Conservation (phyloP, 2,329 filamentous ascomycete genomes). For the Gaeumannomyces sp. region DNA sequence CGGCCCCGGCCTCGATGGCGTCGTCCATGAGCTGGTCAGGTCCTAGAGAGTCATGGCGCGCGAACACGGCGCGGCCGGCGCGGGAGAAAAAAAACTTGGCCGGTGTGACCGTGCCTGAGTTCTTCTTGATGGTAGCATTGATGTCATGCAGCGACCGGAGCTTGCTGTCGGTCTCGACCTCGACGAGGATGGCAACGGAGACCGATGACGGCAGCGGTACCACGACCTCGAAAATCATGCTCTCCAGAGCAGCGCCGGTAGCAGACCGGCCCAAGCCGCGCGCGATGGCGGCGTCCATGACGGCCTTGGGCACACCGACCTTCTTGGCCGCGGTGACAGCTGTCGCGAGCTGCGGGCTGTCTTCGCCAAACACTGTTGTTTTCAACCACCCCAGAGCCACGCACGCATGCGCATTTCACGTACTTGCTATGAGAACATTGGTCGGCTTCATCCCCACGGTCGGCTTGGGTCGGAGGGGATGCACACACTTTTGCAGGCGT, state of each 20-base stretch:
- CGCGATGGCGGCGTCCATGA: slow-evolving; percentile 74
- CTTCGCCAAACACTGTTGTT: slow-evolving; percentile 49
- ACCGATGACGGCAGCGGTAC: slow-evolving; percentile 46
- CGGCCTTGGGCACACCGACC: slow-evolving; percentile 72
- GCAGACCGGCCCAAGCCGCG: slow-evolving; percentile 80
- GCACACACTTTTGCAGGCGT: slow-evolving; percentile 64
- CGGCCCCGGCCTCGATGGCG: slow-evolving; percentile 77
- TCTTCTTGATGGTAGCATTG: slow-evolving; percentile 62
- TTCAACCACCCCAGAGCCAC: not conserved
- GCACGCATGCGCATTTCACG: not conserved
- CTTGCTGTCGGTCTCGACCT: slow-evolving; percentile 80
- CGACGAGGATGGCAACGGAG: slow-evolving; percentile 72
- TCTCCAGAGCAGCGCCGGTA: slow-evolving; percentile 70
- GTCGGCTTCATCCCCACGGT: not conserved
- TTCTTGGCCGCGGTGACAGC: slow-evolving; percentile 73
- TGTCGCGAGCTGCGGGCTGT: slow-evolving; percentile 73
- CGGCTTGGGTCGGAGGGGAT: not conserved
- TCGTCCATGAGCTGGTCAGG: slow-evolving; percentile 74
- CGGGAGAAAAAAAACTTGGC: slow-evolving; percentile 82
- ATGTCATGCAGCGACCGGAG: slow-evolving; percentile 68
- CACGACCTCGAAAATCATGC: slow-evolving; percentile 72
- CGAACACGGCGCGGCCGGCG: slow-evolving; percentile 68
- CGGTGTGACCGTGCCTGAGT: slow-evolving; percentile 63
- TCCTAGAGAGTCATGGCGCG: slow-evolving; percentile 32
- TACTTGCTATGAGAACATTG: not conserved